These are phyloP conservation scores for Crepidotus variabilis DNA, from an alignment of 768 basidiomycete species.

Conservation along the genomic window DNA sequence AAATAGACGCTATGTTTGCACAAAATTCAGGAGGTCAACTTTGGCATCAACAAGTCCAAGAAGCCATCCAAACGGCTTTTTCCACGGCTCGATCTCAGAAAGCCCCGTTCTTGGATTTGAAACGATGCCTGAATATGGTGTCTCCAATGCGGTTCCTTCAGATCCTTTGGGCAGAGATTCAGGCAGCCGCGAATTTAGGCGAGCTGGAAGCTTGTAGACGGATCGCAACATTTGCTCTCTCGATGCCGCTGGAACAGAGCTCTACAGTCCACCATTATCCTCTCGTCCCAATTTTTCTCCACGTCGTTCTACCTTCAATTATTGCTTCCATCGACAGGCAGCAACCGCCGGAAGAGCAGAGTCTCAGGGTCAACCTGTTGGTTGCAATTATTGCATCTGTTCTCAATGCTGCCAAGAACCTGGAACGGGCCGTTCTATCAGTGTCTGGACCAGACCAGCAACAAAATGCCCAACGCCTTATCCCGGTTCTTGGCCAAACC, in stretches of 20 bases:
- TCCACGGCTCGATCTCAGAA: slow-evolving; percentile 53
- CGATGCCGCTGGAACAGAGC: slow-evolving; percentile 43
- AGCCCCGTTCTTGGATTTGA: slow-evolving; percentile 61
- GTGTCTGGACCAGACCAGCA: slow-evolving; percentile 44
- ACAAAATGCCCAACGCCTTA: not conserved
- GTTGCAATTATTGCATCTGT: slow-evolving; percentile 62
- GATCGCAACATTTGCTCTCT: slow-evolving; percentile 64
- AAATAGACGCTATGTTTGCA: not conserved
- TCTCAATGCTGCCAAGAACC: slow-evolving; percentile 62
- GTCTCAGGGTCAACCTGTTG: slow-evolving; percentile 57
- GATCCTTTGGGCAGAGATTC: slow-evolving; percentile 66
- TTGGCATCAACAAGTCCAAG: slow-evolving; percentile 52
- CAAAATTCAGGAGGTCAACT: slow-evolving; percentile 22
- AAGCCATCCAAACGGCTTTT: slow-evolving; percentile 55
- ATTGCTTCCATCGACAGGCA: slow-evolving; percentile 54
- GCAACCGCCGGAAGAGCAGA: slow-evolving; percentile 50
- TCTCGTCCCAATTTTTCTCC: slow-evolving; percentile 70
- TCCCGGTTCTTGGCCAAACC: slow-evolving; percentile 52
- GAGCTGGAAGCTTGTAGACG: slow-evolving; percentile 62
- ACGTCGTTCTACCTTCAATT: slow-evolving; percentile 60
- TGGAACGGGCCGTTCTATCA: slow-evolving; percentile 65
- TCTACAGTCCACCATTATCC: slow-evolving; percentile 44
- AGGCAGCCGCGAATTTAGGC: slow-evolving; percentile 47
- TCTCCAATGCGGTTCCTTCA: slow-evolving; percentile 61
- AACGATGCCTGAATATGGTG: slow-evolving; percentile 56